phyloP scores from a whole-genome alignment of 2,329 filamentous ascomycete species.

The Chrysoporthe puriensis region DNA sequence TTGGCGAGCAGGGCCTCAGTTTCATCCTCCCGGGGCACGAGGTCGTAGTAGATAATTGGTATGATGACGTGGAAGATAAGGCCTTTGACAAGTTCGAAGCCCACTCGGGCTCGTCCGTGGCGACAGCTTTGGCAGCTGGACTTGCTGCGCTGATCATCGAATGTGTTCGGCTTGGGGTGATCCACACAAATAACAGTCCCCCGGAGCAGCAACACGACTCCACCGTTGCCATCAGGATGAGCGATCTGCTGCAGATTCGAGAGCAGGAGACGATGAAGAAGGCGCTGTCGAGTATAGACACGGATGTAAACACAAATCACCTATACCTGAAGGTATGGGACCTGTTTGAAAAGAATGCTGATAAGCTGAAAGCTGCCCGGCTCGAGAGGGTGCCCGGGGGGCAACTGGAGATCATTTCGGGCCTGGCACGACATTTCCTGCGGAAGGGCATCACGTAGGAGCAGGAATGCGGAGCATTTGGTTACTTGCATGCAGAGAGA shows the following conservation, averaged over 20 bases:
- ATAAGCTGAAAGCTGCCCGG: background rate
- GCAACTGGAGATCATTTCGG: conserved; percentile 8
- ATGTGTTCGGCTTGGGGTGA: conserved; percentile 30
- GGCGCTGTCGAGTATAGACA: background rate
- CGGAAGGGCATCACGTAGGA: background rate
- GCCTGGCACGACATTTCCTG: conserved; percentile 7
- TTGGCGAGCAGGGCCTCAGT: conserved; percentile 32
- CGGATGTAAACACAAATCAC: background rate
- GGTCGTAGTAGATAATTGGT: conserved; percentile 29
- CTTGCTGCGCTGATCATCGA: conserved; percentile 38
- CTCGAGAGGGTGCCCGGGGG: background rate
- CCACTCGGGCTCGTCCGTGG: conserved; percentile 34
- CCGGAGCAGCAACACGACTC: conserved; percentile 6
- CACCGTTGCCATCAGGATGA: conserved; percentile 2
- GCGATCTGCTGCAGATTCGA: background rate
- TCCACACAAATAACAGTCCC: background rate
- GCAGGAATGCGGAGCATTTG: background rate
- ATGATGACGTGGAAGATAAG: conserved; percentile 6
- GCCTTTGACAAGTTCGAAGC: conserved; percentile 12
- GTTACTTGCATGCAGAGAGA: background rate
- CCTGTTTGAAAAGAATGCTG: conserved; percentile 4
- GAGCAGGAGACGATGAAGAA: conserved; percentile 2
- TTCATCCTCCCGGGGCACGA: conserved; percentile 39
- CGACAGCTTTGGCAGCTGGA: conserved; percentile 38
- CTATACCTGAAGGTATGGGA: conserved; percentile 9